A percentile compares a stretch with the other conserved stretches of the same genome.
Conservation (phyloP, 768 basidiomycete species). For the Suillus clintonianus region DNA sequence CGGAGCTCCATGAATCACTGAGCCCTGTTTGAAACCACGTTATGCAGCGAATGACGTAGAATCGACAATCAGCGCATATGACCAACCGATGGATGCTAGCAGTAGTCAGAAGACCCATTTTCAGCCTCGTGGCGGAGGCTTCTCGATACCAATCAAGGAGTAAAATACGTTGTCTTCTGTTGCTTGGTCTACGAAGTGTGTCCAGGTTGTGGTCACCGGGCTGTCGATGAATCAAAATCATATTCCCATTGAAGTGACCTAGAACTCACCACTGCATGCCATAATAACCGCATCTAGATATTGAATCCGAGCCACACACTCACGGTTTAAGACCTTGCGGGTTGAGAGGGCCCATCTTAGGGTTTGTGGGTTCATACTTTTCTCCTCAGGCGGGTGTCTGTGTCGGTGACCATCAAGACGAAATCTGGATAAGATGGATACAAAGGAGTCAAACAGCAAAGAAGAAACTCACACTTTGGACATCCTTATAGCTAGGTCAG, state of each 20-base stretch:
- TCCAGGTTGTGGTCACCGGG: no score
- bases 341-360: constrained; percentile 85
- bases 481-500: not conserved
- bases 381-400: constrained; percentile 43
- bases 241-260: not conserved
- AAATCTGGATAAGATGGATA: constrained; percentile 36
- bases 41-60: not conserved
- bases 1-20: not conserved
- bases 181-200: not conserved
- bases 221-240: not conserved
- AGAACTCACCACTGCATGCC: not conserved
- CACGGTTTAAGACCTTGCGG: constrained; percentile 96
- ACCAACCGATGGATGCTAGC: not conserved
- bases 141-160: not conserved
- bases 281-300: constrained; percentile 38
- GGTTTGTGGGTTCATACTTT: constrained; percentile 71
- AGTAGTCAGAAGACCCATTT: not conserved
- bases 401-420: constrained; percentile 55
- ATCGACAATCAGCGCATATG: not conserved
- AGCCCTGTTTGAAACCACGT: not conserved
- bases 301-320: constrained; percentile 78
- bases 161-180: not conserved
- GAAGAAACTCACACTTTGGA: not conserved
- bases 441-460: not conserved
- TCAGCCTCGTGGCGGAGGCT: not conserved